Evolutionary conservation across 2,329 filamentous ascomycete genomes (phyloP).

Genomic region (Aspergillus brunneoviolaceus): DNA sequence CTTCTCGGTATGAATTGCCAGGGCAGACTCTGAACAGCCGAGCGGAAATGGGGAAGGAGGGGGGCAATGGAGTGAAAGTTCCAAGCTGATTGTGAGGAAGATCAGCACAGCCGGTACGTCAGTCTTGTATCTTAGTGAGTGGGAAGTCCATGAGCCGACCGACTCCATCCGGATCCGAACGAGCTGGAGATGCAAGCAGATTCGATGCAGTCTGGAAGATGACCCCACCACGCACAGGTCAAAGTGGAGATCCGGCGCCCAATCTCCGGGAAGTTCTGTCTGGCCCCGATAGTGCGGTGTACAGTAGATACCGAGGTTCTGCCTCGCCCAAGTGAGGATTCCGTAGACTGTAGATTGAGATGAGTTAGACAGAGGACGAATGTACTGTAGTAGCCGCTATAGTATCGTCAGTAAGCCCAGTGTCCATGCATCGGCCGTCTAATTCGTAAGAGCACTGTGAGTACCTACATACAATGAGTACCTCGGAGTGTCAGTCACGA

Average conservation of each 20-base stretch:
- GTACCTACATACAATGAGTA: neutral
- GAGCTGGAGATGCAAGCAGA: neutral
- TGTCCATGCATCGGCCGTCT: neutral
- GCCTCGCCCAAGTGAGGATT: neutral
- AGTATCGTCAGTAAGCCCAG: neutral
- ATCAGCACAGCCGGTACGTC: neutral
- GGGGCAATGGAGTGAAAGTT: neutral
- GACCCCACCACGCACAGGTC: constrained; percentile 1
- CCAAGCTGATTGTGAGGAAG: neutral
- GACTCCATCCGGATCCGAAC: neutral
- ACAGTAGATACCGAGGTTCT: neutral
- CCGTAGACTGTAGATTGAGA: neutral
- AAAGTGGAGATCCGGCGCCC: neutral
- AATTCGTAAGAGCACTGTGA: too few species aligned
- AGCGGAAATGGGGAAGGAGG: neutral
- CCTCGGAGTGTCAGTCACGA: neutral
- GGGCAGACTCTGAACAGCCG: neutral
- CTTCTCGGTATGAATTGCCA: neutral
- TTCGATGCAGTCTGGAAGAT: neutral
- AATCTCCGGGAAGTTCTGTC: neutral
- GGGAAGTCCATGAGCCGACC: neutral
- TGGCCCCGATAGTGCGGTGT: neutral
- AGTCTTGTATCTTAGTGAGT: neutral
- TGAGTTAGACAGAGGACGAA: neutral
- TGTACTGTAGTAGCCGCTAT: neutral